phyloP scores from a whole-genome alignment of 345 rosid genomes.

The Boechera retrofracta region DNA sequence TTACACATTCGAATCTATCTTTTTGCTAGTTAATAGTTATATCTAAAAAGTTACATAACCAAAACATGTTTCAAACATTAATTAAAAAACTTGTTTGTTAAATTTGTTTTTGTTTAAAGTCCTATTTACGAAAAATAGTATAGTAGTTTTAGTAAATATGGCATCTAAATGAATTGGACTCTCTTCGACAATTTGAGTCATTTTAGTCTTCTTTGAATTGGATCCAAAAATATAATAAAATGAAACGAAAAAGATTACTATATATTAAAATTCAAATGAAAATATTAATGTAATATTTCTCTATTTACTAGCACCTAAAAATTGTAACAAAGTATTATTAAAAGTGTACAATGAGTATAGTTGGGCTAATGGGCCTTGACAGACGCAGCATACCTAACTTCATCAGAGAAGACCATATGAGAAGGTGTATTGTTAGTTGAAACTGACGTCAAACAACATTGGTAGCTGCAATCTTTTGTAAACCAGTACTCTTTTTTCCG shows the following conservation, averaged over 20 bases:
- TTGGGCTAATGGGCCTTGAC: conserved; percentile 29
- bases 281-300: no score
- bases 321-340: no score
- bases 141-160: no score
- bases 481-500: background rate
- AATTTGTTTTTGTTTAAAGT: background rate
- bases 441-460: conserved; percentile 9
- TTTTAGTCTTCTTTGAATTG: no score
- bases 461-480: conserved; percentile 11
- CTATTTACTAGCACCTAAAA: no score
- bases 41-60: background rate
- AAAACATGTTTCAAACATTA: background rate
- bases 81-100: background rate
- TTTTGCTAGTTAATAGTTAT: no score
- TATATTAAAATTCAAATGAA: no score
- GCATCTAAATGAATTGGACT: no score
- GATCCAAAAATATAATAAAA: no score
- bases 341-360: background rate
- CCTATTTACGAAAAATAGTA: background rate
- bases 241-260: no score
- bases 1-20: background rate
- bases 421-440: conserved; percentile 17
- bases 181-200: no score
- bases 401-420: conserved; percentile 2
- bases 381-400: conserved; percentile 16